These are phyloP conservation scores for Russula ochroleuca DNA, from an alignment of 768 basidiomycete genomes.

Conservation along the genomic window DNA sequence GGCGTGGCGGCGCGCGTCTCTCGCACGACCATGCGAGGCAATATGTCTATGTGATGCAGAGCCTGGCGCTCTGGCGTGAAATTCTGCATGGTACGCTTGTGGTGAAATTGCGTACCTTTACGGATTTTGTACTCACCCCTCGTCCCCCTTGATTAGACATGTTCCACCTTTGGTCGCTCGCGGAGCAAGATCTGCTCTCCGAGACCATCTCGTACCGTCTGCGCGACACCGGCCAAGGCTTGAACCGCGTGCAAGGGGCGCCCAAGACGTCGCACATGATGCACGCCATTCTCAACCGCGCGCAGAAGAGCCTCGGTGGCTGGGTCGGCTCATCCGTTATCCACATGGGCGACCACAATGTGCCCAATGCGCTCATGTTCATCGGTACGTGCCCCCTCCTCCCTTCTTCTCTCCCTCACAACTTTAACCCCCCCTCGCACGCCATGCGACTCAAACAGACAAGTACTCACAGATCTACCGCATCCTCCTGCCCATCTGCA, in stretches of 20 bases:
- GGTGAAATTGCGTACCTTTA: neutral
- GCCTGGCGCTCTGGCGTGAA: conserved; percentile 82
- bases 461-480: conserved; percentile 92
- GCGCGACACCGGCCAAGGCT: conserved; percentile 85
- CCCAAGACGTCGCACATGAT: conserved; percentile 90
- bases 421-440: neutral
- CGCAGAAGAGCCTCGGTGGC: conserved; percentile 72
- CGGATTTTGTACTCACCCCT: too few relatives aligned
- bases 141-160: conserved; percentile 52
- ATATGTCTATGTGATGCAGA: conserved; percentile 84
- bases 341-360: conserved; percentile 85
- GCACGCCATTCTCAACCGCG: conserved; percentile 81
- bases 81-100: conserved; percentile 64
- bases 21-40: conserved; percentile 84
- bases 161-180: conserved; percentile 81
- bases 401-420: neutral
- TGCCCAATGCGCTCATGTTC: conserved; percentile 82
- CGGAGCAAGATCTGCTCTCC: conserved; percentile 78
- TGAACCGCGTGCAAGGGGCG: conserved; percentile 82
- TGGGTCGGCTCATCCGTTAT: conserved; percentile 88
- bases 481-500: conserved; percentile 83
- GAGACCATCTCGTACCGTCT: conserved; percentile 71
- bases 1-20: conserved; percentile 72
- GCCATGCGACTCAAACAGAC: conserved; percentile 48
- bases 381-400: conserved; percentile 50